phyloP scores from a whole-genome alignment of 495 filamentous ascomycete species.

The Hypoxylon perforatum region DNA sequence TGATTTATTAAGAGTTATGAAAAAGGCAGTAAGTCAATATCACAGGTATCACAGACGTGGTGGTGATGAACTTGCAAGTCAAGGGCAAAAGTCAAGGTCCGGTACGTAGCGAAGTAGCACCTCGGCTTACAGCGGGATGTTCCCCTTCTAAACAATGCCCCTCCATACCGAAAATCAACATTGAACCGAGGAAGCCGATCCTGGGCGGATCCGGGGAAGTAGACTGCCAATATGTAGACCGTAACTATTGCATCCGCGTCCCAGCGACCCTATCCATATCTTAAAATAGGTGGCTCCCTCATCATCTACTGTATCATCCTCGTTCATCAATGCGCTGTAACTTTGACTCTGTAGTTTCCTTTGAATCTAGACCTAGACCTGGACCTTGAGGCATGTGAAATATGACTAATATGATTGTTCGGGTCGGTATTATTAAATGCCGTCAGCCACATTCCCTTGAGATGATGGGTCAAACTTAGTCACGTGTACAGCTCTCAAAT shows the following conservation, averaged over 20 bases:
- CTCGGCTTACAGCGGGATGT: slow-evolving; percentile 37
- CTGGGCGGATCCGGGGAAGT: slow-evolving; percentile 29
- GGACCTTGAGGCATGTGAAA: neutral
- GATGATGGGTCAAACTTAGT: neutral
- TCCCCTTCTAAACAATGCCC: slow-evolving; percentile 11
- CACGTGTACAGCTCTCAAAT: slow-evolving; percentile 8
- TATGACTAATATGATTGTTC: neutral
- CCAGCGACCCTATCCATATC: too few species aligned
- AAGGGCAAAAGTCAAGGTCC: too few species aligned
- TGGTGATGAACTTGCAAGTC: too few species aligned
- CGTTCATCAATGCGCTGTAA: too few species aligned
- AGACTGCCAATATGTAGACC: neutral
- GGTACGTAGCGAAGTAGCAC: slow-evolving; percentile 14
- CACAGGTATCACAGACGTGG: neutral
- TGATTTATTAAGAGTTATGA: neutral
- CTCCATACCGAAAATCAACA: slow-evolving; percentile 9
- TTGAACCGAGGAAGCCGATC: slow-evolving; percentile 30
- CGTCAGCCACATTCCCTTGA: neutral
- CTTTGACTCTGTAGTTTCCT: too few species aligned
- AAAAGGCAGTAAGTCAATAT: slow-evolving; percentile 3
- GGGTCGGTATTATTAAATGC: too few species aligned
- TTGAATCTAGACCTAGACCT: too few species aligned
- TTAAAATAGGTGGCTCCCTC: too few species aligned
- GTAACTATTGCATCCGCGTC: neutral
- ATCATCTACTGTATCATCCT: too few species aligned